Percentiles rank a stretch among this genome's conserved stretches.
These are phyloP conservation scores for Ogataea corticis DNA, from an alignment of 805 yeast genomes.

Conservation along the genomic window DNA sequence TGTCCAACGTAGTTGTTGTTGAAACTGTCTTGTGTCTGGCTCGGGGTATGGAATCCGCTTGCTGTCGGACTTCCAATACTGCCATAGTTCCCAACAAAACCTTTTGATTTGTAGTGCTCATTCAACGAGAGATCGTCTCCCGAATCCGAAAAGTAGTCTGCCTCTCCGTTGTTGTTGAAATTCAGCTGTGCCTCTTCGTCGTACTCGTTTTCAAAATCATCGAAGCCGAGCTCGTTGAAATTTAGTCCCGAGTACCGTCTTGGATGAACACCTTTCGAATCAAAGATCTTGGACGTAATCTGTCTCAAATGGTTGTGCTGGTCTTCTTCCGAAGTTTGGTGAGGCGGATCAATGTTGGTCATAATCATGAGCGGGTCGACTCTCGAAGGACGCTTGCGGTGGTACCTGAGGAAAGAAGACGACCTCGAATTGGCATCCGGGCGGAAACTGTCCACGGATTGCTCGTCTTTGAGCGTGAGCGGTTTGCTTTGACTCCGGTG, in stretches of 20 bases:
- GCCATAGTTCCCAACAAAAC: slow-evolving; percentile 19
- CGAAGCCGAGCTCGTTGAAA: slow-evolving; percentile 40
- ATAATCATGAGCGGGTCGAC: slow-evolving; percentile 10
- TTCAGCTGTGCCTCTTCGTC: slow-evolving; percentile 30
- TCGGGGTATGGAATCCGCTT: slow-evolving; percentile 7
- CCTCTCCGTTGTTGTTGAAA: slow-evolving; percentile 12
- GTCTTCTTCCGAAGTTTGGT: slow-evolving; percentile 8
- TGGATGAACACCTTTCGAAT: slow-evolving; percentile 69
- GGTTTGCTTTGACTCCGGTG: slow-evolving; percentile 4
- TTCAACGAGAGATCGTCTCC: slow-evolving; percentile 27
- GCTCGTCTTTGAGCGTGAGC: slow-evolving; percentile 2
- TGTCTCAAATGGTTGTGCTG: slow-evolving; percentile 37
- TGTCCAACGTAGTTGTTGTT: slow-evolving; percentile 8
- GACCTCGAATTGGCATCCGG: slow-evolving; percentile 13
- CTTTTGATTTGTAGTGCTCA: slow-evolving; percentile 13
- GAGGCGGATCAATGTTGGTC: background rate
- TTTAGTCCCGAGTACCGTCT: slow-evolving; percentile 65
- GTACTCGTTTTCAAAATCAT: slow-evolving; percentile 53
- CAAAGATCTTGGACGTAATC: slow-evolving; percentile 73
- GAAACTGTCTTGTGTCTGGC: slow-evolving; percentile 8
- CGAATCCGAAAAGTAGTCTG: slow-evolving; percentile 29
- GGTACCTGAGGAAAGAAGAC: slow-evolving; percentile 10
- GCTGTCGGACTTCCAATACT: slow-evolving; percentile 16
- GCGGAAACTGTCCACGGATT: slow-evolving; percentile 6
- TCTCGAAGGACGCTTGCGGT: slow-evolving; percentile 1